Conservation (phyloP, 352 stramenopile genomes). For the Saprolegnia diclina region DNA sequence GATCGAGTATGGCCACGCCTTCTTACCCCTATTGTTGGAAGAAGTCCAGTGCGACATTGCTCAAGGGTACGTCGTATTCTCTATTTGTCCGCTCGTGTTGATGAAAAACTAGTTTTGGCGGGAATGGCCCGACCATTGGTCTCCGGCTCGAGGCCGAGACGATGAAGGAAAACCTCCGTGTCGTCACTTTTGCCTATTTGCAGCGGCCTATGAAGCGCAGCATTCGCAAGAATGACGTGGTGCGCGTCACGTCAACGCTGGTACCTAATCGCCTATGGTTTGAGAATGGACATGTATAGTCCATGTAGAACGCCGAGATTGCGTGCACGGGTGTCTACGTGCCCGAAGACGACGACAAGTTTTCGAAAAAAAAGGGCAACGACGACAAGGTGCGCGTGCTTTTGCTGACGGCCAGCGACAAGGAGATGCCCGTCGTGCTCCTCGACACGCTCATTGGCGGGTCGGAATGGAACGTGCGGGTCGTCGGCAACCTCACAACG, state of each 20-base stretch:
- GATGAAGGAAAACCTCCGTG: conserved; percentile 71
- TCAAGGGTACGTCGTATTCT: conserved; percentile 32
- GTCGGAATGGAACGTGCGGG: conserved; percentile 72
- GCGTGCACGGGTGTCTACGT: conserved; percentile 11
- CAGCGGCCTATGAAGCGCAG: conserved; percentile 26
- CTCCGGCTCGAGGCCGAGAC: conserved; percentile 80
- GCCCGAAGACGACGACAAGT: conserved; percentile 14
- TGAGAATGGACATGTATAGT: background rate
- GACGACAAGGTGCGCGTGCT: conserved; percentile 64
- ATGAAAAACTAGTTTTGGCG: background rate
- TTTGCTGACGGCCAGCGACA: conserved; percentile 75
- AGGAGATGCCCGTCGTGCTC: conserved; percentile 59
- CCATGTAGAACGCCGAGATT: conserved; percentile 14
- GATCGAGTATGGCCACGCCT: conserved; percentile 70
- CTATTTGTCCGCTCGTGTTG: background rate
- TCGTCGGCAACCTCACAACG: conserved; percentile 72
- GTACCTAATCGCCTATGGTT: conserved; percentile 16
- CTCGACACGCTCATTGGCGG: conserved; percentile 60
- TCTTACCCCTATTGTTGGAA: conserved; percentile 71
- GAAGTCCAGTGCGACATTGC: conserved; percentile 79
- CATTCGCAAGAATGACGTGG: conserved; percentile 74
- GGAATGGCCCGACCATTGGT: conserved; percentile 34
- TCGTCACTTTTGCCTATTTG: conserved; percentile 64
- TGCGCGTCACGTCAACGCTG: conserved; percentile 38
- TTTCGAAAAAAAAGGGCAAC: conserved; percentile 37